A percentile compares a stretch with the other conserved stretches of the same genome.
Conservation (phyloP, 306 rosid genomes). For the Lupinus albus region DNA sequence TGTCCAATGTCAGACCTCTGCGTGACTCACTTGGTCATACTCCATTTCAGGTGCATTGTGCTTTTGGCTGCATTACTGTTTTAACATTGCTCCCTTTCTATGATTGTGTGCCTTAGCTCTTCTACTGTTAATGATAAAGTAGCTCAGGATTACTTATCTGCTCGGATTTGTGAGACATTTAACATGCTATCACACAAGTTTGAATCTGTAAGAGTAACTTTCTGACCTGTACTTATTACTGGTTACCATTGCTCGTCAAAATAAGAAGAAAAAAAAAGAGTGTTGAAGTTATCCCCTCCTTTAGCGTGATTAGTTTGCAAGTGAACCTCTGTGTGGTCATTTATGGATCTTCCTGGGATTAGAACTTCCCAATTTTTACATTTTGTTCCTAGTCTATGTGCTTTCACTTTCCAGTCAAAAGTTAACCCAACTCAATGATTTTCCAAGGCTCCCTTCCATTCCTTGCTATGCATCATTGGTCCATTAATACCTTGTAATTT, state of each 20-base stretch:
- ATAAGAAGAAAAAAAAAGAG: neutral
- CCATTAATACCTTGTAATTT: neutral
- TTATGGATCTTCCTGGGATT: slow-evolving; percentile 3
- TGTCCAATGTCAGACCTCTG: slow-evolving; percentile 70
- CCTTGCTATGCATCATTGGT: neutral
- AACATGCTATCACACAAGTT: neutral
- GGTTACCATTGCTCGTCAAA: neutral
- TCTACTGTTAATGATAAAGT: neutral
- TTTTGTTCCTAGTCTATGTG: neutral
- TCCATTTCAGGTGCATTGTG: slow-evolving; percentile 76
- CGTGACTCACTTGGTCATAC: slow-evolving; percentile 98
- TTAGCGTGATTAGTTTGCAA: slow-evolving; percentile 12
- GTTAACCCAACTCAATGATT: slow-evolving; percentile 10
- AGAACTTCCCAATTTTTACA: neutral
- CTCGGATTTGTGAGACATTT: slow-evolving; percentile 10
- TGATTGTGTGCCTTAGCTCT: slow-evolving; percentile 4
- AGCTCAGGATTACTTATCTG: slow-evolving; percentile 13
- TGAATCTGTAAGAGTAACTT: neutral
- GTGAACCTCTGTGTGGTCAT: neutral
- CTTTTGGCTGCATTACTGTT: slow-evolving; percentile 29
- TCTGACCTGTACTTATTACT: neutral
- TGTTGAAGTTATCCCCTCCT: slow-evolving; percentile 7
- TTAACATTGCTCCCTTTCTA: slow-evolving; percentile 4
- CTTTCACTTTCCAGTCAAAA: neutral
- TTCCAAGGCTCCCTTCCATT: neutral